Conservation (phyloP, 257 asterid species). For the Penstemon barbatus region DNA sequence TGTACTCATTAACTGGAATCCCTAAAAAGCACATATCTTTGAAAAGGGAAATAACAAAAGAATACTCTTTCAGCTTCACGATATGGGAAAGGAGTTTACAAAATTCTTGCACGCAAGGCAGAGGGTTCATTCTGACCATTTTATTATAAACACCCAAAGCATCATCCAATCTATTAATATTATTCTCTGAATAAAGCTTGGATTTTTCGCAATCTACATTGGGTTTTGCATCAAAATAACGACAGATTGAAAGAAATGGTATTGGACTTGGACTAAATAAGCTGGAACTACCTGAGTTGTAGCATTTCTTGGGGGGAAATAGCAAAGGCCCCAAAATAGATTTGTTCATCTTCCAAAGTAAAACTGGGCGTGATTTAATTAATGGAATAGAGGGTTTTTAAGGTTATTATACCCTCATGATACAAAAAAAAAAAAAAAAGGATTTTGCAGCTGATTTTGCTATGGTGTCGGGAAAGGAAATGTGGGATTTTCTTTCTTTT, state of each 20-base stretch:
- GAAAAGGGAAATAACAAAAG: constrained; percentile 13
- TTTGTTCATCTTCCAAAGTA: too few species aligned
- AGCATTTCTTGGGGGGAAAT: too few species aligned
- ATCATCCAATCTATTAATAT: constrained; percentile 4
- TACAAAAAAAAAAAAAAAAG: too few species aligned
- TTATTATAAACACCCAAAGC: constrained; percentile 14
- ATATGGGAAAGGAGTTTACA: constrained; percentile 19
- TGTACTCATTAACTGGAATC: constrained; percentile 1
- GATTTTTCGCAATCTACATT: background rate
- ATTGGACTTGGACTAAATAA: background rate
- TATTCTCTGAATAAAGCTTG: constrained; percentile 1
- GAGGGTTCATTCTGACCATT: constrained; percentile 18
- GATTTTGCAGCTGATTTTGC: too few species aligned
- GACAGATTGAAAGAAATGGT: background rate
- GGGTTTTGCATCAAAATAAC: constrained; percentile 2
- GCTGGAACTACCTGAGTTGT: background rate
- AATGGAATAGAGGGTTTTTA: too few species aligned
- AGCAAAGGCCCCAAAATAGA: too few species aligned
- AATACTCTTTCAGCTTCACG: constrained; percentile 16
- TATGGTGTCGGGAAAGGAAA: too few species aligned
- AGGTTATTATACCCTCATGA: too few species aligned
- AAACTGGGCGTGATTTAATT: too few species aligned
- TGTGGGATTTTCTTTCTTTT: too few species aligned
- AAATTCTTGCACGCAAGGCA: constrained; percentile 21
- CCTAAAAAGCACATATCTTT: constrained; percentile 17